Evolutionary conservation across 2,329 filamentous ascomycete species (phyloP).

Genomic region (Fusarium paranaense): DNA sequence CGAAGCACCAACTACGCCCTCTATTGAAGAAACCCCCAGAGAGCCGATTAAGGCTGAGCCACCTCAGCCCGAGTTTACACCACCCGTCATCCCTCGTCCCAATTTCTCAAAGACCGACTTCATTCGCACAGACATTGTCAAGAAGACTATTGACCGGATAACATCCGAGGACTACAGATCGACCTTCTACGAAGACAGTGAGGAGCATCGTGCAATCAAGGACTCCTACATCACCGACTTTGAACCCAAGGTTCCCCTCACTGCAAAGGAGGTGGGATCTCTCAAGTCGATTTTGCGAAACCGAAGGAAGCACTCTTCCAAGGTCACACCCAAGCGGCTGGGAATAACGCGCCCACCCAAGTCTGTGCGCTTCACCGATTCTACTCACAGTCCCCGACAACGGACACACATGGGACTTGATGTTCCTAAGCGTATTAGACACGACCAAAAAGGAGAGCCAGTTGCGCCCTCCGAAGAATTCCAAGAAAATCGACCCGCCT

Average conservation of each 20-base stretch:
- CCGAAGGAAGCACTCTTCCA: conserved; percentile 33
- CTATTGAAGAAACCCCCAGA: not conserved
- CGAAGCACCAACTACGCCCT: not conserved
- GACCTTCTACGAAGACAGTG: conserved; percentile 35
- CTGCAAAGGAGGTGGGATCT: conserved; percentile 27
- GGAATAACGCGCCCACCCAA: conserved; percentile 41
- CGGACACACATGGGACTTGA: conserved; percentile 44
- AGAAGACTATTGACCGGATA: conserved; percentile 24
- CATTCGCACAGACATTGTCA: conserved; percentile 16
- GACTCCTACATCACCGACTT: conserved; percentile 37
- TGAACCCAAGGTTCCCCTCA: conserved; percentile 33
- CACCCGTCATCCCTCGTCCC: conserved; percentile 17
- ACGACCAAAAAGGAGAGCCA: conserved; percentile 9
- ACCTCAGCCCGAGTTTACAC: not conserved
- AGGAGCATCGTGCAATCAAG: conserved; percentile 35
- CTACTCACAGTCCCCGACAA: conserved; percentile 41
- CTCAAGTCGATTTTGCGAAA: conserved; percentile 47
- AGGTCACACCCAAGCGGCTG: conserved; percentile 42
- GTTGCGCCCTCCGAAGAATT: conserved; percentile 5
- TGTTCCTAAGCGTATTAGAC: conserved; percentile 29
- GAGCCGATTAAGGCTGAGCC: not conserved
- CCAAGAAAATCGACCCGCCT: conserved; percentile 26
- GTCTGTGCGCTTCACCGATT: conserved; percentile 47
- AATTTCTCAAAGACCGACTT: conserved; percentile 26
- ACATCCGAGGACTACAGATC: conserved; percentile 31